Base-by-base conservation (phyloP, 2,329 filamentous ascomycete species). In the Tricladium varicosporioides region DNA sequence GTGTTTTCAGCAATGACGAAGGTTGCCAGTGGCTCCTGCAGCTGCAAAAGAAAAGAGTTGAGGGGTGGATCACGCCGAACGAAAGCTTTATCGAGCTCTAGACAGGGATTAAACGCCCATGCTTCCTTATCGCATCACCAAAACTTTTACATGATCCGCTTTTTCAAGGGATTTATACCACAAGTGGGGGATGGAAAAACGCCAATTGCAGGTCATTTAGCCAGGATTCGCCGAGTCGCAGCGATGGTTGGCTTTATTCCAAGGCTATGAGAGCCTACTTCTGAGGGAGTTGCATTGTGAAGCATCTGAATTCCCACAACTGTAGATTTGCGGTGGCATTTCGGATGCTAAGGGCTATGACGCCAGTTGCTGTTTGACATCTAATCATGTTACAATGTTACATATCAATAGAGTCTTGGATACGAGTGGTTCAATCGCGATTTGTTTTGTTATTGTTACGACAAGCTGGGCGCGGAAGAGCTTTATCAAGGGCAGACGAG, bases 1-100 rank as follows among this genome's bases (percentile, higher is more conserved):
- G 49, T 22, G 43, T 52, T 48, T 57, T 44, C 15, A 43, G 43
- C 49, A 49, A 57, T 57, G 54, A 57, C 54, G 54, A 57, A 36
- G 54, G 47, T 45, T 33, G 43, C 9, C 15, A 18, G 18, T 18
- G 16, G 43, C 43, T 46, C 27, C 18, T 46, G 19, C 22, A 45
- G 22, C 22, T 44, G 19, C 48, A 56, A 51, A 47, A 54, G 52
- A 54, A 54, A 54, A 54, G 44, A 54, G 52, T 48, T 54, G 13
- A n/a, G 31, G 36, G 22, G 40, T 43, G 50, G 33, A 40, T 40
- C 36, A 40, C 36, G n/a, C 36, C 36, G 11, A 40, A n/a, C 10
- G 36, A n/a, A 40, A 40, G n/a, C 11, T n/a, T 40, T 40, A 40
- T 40, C 36, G 36, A 10, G 45, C 19, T 48, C 15, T 48, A 11